Evolutionary conservation across 164 flowering plant species (phyloP), one percentile per base, ranked within the genome.

Genomic region (Dillenia suffruticosa): DNA sequence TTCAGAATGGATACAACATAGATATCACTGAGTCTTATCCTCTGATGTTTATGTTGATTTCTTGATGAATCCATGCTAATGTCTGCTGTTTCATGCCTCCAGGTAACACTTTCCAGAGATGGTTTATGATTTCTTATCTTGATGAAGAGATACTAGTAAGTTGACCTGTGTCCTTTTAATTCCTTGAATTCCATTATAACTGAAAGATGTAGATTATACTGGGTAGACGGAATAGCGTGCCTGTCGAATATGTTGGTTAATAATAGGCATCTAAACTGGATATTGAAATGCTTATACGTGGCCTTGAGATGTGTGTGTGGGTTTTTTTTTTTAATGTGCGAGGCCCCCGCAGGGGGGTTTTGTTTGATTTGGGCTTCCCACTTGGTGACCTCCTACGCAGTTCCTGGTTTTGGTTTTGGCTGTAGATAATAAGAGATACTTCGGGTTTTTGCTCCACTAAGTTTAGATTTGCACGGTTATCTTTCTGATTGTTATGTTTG

Each of bases 101-200:
- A 90, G 95, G 72, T 77, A 90, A 95, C 61, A 67, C 79, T 64
- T 82, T 76, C 59, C 85, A 82, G 77, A 82, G 97, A 69, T 57
- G 90, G 48, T 82, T 86, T 74, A 81, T 93, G 97, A 87, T 93
- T 67, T 93, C 98, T 47, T 90, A 94, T 75, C 98, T 94, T 59
- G 98, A 94, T 73, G 96, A 87, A 40, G 97, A 94, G 77, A 87
- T 90, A 60, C 79, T 88, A 55, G 97, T 91, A 77, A 82, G 97
- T 83, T 54, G 32, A 5, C 32, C 3, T 5, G 32, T 26, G 32
- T 26, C 5, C 3, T 26, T 19, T 2, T 26, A 4, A 26, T 26
- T 26, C 32, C 32, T 26, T 26, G 32, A 26, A 26, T 26, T 26
- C 32, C 32, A 26, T 26, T 26, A 26, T 26, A 26, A 26, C 32